Conservation (phyloP, 2,329 filamentous ascomycete species). For the Moelleriella libera region DNA sequence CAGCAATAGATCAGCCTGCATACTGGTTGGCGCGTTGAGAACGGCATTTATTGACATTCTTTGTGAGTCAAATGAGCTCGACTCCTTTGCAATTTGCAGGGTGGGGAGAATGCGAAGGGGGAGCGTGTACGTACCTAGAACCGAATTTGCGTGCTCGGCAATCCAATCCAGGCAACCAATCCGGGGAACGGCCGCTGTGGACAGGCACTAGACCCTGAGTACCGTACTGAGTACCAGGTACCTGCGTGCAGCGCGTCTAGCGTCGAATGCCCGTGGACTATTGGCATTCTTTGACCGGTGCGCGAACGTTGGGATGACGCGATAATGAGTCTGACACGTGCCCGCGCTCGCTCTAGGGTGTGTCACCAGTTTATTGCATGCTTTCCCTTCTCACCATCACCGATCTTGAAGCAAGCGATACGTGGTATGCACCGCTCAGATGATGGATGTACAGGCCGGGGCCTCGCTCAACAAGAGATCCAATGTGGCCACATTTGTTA, state of each 20-base stretch:
- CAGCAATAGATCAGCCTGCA: no score
- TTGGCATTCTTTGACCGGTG: background rate
- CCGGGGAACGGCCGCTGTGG: no score
- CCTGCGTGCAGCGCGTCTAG: no score
- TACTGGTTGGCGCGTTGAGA: no score
- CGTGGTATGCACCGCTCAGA: background rate
- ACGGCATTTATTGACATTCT: slow-evolving; percentile 4
- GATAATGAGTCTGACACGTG: background rate
- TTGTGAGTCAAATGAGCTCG: background rate
- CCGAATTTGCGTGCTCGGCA: no score
- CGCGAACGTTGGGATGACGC: background rate
- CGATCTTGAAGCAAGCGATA: background rate
- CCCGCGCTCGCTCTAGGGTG: background rate
- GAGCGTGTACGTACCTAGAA: background rate
- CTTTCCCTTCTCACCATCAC: background rate
- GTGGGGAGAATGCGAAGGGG: background rate
- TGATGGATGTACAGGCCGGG: background rate
- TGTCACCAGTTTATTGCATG: background rate
- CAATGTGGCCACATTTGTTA: background rate
- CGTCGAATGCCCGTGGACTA: no score
- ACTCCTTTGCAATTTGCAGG: background rate
- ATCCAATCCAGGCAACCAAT: no score
- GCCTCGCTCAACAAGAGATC: background rate
- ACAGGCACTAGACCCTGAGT: background rate
- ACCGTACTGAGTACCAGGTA: background rate